Conservation (phyloP, 768 basidiomycete species). For the Coprinopsis strossmayeri region DNA sequence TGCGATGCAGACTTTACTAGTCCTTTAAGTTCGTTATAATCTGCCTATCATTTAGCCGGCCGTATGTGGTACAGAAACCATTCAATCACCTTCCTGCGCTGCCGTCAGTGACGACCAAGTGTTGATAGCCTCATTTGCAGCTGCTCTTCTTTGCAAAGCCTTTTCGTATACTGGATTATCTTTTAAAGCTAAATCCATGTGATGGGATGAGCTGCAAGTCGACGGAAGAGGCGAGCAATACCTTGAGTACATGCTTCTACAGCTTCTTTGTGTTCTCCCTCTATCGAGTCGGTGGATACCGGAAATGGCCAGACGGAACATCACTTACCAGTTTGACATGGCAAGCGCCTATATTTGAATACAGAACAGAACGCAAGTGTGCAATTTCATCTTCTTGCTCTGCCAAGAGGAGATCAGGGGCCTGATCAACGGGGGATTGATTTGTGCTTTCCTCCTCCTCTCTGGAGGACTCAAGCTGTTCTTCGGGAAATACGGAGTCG, state of each 20-base stretch:
- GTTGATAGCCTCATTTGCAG: constrained; percentile 71
- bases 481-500: too few species aligned
- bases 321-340: constrained; percentile 65
- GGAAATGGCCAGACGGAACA: constrained; percentile 1
- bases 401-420: constrained; percentile 7
- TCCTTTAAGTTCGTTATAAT: constrained; percentile 68
- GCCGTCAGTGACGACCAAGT: constrained; percentile 80
- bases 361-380: constrained; percentile 52
- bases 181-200: constrained; percentile 51
- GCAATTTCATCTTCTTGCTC: constrained; percentile 13
- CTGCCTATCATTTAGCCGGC: constrained; percentile 30
- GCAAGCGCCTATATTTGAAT: constrained; percentile 89
- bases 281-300: constrained; percentile 5
- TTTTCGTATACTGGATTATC: constrained; percentile 86
- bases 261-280: constrained; percentile 77
- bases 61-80: too few species aligned
- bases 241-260: constrained; percentile 81
- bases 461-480: too few species aligned
- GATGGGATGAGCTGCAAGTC: neutral
- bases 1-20: constrained; percentile 53
- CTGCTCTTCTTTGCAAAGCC: constrained; percentile 83
- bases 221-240: constrained; percentile 13
- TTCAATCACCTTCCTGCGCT: constrained; percentile 71
- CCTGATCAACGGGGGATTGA: too few species aligned
- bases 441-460: too few species aligned